phyloP scores from a whole-genome alignment of 2,329 filamentous ascomycete genomes.

The Coleophoma cylindrospora region DNA sequence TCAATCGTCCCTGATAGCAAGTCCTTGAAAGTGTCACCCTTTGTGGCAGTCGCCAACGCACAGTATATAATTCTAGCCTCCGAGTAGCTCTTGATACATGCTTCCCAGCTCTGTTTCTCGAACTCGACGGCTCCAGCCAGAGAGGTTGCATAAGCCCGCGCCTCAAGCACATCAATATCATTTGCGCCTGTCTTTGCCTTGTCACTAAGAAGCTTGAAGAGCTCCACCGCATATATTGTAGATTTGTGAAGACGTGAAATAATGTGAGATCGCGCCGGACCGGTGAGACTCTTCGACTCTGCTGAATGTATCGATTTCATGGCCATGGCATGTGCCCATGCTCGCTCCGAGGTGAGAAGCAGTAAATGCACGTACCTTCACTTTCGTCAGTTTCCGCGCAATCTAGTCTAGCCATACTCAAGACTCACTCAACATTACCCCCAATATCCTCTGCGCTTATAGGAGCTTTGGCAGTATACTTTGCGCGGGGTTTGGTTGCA shows the following conservation, averaged over 20 bases:
- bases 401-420: neutral
- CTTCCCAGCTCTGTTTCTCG: conserved; percentile 83
- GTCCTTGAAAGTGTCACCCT: conserved; percentile 79
- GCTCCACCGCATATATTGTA: conserved; percentile 59
- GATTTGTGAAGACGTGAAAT: conserved; percentile 83
- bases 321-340: conserved; percentile 94
- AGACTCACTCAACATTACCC: conserved; percentile 67
- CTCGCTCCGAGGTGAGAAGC: conserved; percentile 80
- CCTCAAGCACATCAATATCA: conserved; percentile 73
- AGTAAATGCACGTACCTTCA: conserved; percentile 70
- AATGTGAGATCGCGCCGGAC: conserved; percentile 80
- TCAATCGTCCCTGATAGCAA: conserved; percentile 82
- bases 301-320: conserved; percentile 81
- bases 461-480: conserved; percentile 67
- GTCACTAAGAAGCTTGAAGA: conserved; percentile 64
- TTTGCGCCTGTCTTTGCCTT: conserved; percentile 58
- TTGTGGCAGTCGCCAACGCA: conserved; percentile 60
- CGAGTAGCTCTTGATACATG: conserved; percentile 71
- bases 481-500: conserved; percentile 78
- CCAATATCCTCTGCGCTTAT: conserved; percentile 73
- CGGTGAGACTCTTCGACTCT: conserved; percentile 73
- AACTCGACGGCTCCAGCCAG: conserved; percentile 75
- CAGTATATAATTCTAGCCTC: conserved; percentile 78
- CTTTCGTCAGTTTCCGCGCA: conserved; percentile 7
- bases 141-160: conserved; percentile 74